Evolutionary conservation across 1,139 yeast species (phyloP).

Genomic region (Pichia sp.): DNA sequence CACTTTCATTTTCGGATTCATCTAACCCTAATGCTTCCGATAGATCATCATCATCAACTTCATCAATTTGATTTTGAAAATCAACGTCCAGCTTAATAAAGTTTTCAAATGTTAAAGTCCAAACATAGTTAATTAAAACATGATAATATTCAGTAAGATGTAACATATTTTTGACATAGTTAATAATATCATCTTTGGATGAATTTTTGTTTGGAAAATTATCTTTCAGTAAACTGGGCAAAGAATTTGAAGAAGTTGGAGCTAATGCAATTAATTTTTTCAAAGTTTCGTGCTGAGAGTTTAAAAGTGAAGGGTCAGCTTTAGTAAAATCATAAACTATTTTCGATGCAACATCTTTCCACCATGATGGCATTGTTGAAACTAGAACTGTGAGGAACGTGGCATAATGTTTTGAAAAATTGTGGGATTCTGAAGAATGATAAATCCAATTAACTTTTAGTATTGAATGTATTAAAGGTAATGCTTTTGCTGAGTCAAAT

Average conservation of each 20-base stretch:
- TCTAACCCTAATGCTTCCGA: constrained; percentile 48
- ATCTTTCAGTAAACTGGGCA: constrained; percentile 53
- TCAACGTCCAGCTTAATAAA: constrained; percentile 91
- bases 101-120: constrained; percentile 76
- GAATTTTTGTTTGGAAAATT: constrained; percentile 78
- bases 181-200: constrained; percentile 44
- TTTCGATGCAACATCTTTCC: constrained; percentile 69
- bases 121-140: constrained; percentile 64
- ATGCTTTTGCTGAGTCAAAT: constrained; percentile 37
- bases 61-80: constrained; percentile 80
- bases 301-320: constrained; percentile 16
- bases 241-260: constrained; percentile 70
- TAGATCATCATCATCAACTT: constrained; percentile 71
- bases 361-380: constrained; percentile 83
- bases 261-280: constrained; percentile 58
- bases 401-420: constrained; percentile 46
- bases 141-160: constrained; percentile 59
- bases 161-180: constrained; percentile 63
- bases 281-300: constrained; percentile 62
- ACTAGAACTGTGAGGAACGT: constrained; percentile 73
- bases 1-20: constrained; percentile 33
- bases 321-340: constrained; percentile 51
- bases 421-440: constrained; percentile 17
- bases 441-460: constrained; percentile 57
- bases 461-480: constrained; percentile 42